phyloP scores from a whole-genome alignment of 257 asterid species.

The Solanum ossicruentum region DNA sequence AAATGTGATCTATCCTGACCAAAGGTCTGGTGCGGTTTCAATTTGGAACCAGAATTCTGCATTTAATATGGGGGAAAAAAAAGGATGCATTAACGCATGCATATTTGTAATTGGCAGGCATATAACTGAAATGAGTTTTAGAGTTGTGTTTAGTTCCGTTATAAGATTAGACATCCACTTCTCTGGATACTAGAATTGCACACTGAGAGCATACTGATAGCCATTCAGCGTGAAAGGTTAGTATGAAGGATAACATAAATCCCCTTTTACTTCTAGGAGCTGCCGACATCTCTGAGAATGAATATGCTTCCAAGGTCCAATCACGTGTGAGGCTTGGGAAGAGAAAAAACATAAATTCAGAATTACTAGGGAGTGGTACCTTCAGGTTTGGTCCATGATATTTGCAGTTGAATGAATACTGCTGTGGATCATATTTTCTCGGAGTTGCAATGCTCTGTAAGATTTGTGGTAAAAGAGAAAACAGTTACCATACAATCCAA shows the following conservation, averaged over 20 bases:
- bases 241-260: not conserved
- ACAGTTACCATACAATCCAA: not conserved
- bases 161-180: not conserved
- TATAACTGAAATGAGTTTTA: not conserved
- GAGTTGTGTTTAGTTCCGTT: not conserved
- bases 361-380: slow-evolving; percentile 20
- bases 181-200: not conserved
- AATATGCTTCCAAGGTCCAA: not conserved
- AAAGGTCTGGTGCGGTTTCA: slow-evolving; percentile 12
- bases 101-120: not conserved
- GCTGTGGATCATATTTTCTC: slow-evolving; percentile 16
- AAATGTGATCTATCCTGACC: slow-evolving; percentile 23
- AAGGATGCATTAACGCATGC: not conserved
- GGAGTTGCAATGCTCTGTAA: slow-evolving; percentile 27
- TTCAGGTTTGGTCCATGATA: slow-evolving; percentile 20
- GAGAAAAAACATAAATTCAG: not conserved
- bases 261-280: not conserved
- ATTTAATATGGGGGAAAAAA: not conserved
- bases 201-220: not conserved
- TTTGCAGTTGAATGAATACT: slow-evolving; percentile 6
- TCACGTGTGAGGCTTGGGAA: not conserved
- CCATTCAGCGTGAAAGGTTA: not conserved
- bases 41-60: slow-evolving; percentile 49
- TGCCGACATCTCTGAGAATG: not conserved
- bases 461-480: not conserved